phyloP scores from a whole-genome alignment of 1,284 basidiomycete species.

The Earliella scabrosa region DNA sequence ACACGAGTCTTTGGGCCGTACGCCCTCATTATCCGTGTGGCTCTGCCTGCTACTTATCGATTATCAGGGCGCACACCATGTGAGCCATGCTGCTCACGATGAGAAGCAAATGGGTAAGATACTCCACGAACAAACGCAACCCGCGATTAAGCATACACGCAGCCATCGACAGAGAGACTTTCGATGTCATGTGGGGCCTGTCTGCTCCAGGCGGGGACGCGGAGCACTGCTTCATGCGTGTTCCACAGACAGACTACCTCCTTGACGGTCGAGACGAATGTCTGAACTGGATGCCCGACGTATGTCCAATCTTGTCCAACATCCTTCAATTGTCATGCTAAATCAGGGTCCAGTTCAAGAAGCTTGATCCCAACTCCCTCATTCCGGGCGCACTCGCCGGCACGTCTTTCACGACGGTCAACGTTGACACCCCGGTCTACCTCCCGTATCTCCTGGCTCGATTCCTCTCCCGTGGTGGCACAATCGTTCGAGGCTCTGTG shows the following conservation, averaged over 20 bases:
- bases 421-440: conserved; percentile 72
- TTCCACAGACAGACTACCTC: conserved; percentile 65
- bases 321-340: background rate
- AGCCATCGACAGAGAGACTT: conserved; percentile 78
- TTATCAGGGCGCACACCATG: conserved; percentile 68
- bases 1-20: conserved; percentile 82
- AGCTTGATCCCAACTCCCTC: conserved; percentile 48
- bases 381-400: conserved; percentile 49
- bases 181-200: conserved; percentile 71
- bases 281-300: conserved; percentile 65
- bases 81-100: conserved; percentile 56
- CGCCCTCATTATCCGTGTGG: conserved; percentile 29
- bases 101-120: conserved; percentile 51
- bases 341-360: conserved; percentile 47
- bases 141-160: background rate
- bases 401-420: conserved; percentile 64
- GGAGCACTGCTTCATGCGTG: conserved; percentile 63
- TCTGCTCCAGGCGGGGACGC: conserved; percentile 57
- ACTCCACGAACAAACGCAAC: background rate
- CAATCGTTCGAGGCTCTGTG: conserved; percentile 55
- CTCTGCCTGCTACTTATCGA: background rate
- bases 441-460: conserved; percentile 68
- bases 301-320: conserved; percentile 36
- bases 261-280: conserved; percentile 46
- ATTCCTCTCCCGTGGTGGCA: conserved; percentile 66